Evolutionary conservation across 805 yeast species (phyloP), one percentile per base, ranked within the genome.

Genomic region (Brettanomyces nanus): DNA sequence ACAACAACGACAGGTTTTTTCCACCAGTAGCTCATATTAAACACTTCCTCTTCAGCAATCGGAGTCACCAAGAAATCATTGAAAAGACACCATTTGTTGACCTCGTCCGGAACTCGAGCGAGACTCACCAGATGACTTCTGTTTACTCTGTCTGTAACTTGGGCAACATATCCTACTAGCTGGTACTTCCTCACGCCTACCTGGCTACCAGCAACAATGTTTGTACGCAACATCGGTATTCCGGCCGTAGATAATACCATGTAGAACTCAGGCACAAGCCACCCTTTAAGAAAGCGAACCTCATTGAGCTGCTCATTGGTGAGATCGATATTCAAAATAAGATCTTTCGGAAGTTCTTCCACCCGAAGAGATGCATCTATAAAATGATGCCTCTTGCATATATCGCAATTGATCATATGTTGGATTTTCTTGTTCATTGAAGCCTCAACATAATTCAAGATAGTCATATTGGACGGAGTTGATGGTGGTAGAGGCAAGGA

Each of bases 11-110:
- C 78, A 1, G 96, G 95, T 23, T 75, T 75, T 54, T 92, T 92
- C 95, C 96, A 89, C 65, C 80, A 68, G 35, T 69, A 67, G 1
- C 77, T 62, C 34, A 86, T 59, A 53, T 86, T 75, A 34, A 87
- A 66, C 0, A 84, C 97, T 48, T 92, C 97, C 11, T 69, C 71
- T 47, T 80, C 85, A 1, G 80, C 69, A 1, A 92, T 68, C 19
- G 77, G 79, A 48, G 76, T 73, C 13, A 89, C 97, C 45, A 92
- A 63, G 59, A 90, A 92, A 58, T 92, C 97, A 54, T 92, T 92
- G 57, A 92, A 86, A 53, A 92, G 57, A 51, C 70, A 76, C 98
- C 98, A 92, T 28, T 46, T 40, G 3, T 44, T 43, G 5, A 38
- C 21, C 10, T 38, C 21, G 4, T 47, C 44, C 13, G 59, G 63